Conservation (phyloP, 257 asterid genomes). For the Knoxia roxburghii region DNA sequence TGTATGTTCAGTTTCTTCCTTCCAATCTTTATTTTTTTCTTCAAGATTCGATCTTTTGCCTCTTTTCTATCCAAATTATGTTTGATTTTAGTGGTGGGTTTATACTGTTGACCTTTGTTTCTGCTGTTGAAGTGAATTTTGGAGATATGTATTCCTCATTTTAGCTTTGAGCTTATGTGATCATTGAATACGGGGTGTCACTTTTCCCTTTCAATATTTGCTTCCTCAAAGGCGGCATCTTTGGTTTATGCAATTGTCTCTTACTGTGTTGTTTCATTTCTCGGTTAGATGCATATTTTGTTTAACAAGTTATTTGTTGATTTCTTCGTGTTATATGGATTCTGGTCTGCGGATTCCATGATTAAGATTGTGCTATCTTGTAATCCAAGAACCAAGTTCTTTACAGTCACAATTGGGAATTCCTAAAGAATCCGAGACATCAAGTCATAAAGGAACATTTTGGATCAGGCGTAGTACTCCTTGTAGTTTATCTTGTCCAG, state of each 20-base stretch:
- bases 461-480: neutral
- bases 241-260: neutral
- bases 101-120: conserved; percentile 13
- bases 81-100: conserved; percentile 18
- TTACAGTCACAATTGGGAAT: conserved; percentile 7
- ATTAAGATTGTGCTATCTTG: neutral
- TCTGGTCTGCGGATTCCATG: neutral
- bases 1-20: conserved; percentile 37
- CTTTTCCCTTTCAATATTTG: neutral
- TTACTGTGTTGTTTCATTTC: neutral
- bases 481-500: neutral
- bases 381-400: neutral
- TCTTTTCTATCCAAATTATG: conserved; percentile 1
- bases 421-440: neutral
- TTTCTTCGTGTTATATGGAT: neutral
- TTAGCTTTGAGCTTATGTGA: conserved; percentile 11
- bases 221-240: neutral
- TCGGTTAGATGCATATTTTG: neutral
- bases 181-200: neutral
- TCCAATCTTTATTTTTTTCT: neutral
- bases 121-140: conserved; percentile 7
- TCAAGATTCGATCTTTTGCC: conserved; percentile 4
- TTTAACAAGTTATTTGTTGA: neutral
- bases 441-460: neutral
- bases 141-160: neutral